Evolutionary conservation across 768 basidiomycete genomes (phyloP), one percentile per base, ranked within the genome.

Genomic region (Hericium alpestre): DNA sequence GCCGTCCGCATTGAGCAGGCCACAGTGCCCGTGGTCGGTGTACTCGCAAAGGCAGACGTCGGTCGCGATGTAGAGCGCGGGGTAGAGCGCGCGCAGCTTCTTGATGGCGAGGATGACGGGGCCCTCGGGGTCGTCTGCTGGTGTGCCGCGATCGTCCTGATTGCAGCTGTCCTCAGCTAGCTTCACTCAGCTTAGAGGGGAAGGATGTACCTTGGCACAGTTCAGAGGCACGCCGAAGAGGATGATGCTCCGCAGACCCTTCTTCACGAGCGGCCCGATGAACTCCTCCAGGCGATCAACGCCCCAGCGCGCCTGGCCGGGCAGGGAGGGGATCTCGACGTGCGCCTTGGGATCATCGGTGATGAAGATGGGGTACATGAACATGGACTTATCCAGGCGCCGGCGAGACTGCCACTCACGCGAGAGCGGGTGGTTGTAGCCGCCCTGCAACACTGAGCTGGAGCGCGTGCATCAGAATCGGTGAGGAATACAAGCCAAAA

Each of bases 31-130:
- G 64, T 98, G 95, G 51, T 91, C 90, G 9, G 96, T 97, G 76
- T 99, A 98, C 73, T 98, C 95, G 77, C 96, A 99, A n/a, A 99
- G 83, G 69, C 96, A 99, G 18, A 98, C 96, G 65, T 99, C 96
- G 66, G 83, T 83, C 0, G 93, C 90, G 65, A 99, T 86, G 73
- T 93, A 92, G 22, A 99, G 74, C 6, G 76, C 67, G 0, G 96
- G 95, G 74, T 85, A 99, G 59, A 90, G 78, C 1, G 71, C 56
- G 5, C 86, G 82, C 38, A 99, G 77, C 57, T 81, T 84, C 65
- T 79, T 79, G 63, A 97, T 87, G n/a, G 91, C 93, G 51, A 82
- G 84, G 62, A 99, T 96, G 65, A 98, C 96, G 38, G 96, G 96
- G 0, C 95, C 94, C 0, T 79, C 63, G 7, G 83, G 79, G 65